Conservation (phyloP, 179 eudicot species). For the Amaranthus tricolor region DNA sequence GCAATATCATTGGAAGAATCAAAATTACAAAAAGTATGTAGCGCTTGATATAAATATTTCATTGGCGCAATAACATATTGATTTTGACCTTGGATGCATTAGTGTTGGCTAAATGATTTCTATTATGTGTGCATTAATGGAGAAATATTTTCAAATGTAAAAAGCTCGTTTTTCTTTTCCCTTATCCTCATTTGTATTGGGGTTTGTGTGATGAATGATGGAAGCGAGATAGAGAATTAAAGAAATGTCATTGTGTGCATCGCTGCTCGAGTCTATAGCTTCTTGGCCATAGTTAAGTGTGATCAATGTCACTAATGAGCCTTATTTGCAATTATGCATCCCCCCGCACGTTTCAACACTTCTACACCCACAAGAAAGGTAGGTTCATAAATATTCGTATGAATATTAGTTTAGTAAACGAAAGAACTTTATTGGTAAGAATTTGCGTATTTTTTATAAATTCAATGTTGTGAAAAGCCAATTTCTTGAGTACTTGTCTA, state of each 20-base stretch:
- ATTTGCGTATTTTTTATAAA: too few species aligned
- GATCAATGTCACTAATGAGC: too few species aligned
- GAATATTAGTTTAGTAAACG: too few species aligned
- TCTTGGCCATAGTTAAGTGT: too few species aligned
- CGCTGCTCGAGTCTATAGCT: too few species aligned
- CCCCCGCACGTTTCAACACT: too few species aligned
- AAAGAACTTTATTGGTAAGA: too few species aligned
- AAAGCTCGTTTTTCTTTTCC: neutral
- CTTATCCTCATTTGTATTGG: neutral
- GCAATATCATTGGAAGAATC: slow-evolving; percentile 98
- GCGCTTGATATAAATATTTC: neutral
- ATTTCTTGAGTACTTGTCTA: too few species aligned
- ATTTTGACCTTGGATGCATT: slow-evolving; percentile 8
- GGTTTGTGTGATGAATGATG: neutral
- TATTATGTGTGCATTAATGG: neutral
- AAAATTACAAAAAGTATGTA: slow-evolving; percentile 68
- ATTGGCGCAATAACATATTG: neutral
- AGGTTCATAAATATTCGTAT: too few species aligned
- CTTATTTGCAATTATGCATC: too few species aligned
- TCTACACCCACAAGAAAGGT: too few species aligned
- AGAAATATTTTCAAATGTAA: neutral
- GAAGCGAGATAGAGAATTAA: neutral
- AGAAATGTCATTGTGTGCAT: neutral
- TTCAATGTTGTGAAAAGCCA: too few species aligned
- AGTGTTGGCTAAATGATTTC: neutral